Conservation (phyloP, 192 early-diverging fungal species). For the Coemansia sp. region DNA sequence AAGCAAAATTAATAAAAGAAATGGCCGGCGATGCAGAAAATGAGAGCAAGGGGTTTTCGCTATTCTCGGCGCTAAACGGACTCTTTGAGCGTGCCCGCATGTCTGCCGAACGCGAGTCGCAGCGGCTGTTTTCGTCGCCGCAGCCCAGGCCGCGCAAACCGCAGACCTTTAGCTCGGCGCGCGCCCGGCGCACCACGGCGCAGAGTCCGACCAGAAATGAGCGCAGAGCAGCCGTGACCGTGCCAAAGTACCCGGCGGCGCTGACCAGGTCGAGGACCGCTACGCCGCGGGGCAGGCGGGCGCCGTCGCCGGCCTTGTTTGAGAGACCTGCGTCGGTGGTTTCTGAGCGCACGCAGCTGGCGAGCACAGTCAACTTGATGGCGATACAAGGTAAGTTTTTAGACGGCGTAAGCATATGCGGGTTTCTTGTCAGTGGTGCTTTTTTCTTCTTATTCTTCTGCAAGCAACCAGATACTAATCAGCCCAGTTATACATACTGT, state of each 20-base stretch:
- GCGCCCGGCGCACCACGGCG: constrained; percentile 1
- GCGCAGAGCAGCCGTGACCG: neutral
- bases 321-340: constrained; percentile 15
- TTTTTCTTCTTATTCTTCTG: too few species aligned
- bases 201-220: neutral
- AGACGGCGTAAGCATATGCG: too few species aligned
- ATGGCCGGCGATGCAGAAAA: neutral
- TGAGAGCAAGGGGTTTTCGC: constrained; percentile 26
- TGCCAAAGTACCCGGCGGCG: constrained; percentile 6
- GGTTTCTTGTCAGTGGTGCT: too few species aligned
- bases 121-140: constrained; percentile 27
- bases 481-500: neutral
- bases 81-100: constrained; percentile 42
- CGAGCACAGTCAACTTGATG: constrained; percentile 22
- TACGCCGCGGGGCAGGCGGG: constrained; percentile 6
- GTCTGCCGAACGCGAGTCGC: constrained; percentile 44
- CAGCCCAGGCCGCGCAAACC: neutral
- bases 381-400: constrained; percentile 5
- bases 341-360: constrained; percentile 28
- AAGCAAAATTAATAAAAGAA: neutral
- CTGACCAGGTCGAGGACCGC: neutral
- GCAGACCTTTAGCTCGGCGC: constrained; percentile 1
- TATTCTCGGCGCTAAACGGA: constrained; percentile 39
- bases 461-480: too few species aligned
- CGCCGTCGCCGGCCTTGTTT: neutral